Evolutionary conservation across 2,329 filamentous ascomycete genomes (phyloP).

Genomic region (Phyllosticta citrichinensis): DNA sequence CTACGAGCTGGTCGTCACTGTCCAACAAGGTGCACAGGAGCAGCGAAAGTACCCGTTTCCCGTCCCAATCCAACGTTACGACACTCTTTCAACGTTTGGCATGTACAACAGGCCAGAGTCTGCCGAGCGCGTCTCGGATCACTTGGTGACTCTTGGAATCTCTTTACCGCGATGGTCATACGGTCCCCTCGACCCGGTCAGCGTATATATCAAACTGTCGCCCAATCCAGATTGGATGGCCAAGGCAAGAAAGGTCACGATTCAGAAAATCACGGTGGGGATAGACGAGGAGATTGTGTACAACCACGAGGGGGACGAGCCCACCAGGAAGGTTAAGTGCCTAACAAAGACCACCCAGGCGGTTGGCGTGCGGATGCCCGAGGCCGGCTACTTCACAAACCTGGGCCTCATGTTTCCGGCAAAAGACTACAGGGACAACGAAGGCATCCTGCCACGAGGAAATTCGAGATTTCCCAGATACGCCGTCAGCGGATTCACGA

Average conservation of each 20-base stretch:
- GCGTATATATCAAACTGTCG: slow-evolving; percentile 86
- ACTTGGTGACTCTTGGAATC: slow-evolving; percentile 82
- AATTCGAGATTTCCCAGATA: slow-evolving; percentile 86
- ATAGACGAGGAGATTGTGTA: slow-evolving; percentile 99
- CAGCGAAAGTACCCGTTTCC: slow-evolving; percentile 89
- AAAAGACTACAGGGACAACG: slow-evolving; percentile 75
- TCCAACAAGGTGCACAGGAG: slow-evolving; percentile 78
- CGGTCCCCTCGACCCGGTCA: slow-evolving; percentile 87
- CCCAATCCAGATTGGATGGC: slow-evolving; percentile 86
- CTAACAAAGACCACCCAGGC: slow-evolving; percentile 74
- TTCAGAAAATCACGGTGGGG: slow-evolving; percentile 83
- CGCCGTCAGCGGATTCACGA: slow-evolving; percentile 82
- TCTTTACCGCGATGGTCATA: slow-evolving; percentile 94
- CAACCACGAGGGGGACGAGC: slow-evolving; percentile 94
- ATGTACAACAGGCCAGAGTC: slow-evolving; percentile 98
- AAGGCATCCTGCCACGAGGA: slow-evolving; percentile 76
- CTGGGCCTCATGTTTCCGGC: slow-evolving; percentile 83
- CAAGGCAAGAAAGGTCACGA: slow-evolving; percentile 85
- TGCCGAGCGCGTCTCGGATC: slow-evolving; percentile 76
- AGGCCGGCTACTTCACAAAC: slow-evolving; percentile 87
- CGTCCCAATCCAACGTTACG: slow-evolving; percentile 83
- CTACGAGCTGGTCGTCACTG: slow-evolving; percentile 92
- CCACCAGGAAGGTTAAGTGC: slow-evolving; percentile 78
- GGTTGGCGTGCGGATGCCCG: slow-evolving; percentile 76
- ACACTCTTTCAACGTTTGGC: slow-evolving; percentile 94